Base-by-base conservation (phyloP, 2,329 filamentous ascomycete genomes). In the Aspergillus sp. region DNA sequence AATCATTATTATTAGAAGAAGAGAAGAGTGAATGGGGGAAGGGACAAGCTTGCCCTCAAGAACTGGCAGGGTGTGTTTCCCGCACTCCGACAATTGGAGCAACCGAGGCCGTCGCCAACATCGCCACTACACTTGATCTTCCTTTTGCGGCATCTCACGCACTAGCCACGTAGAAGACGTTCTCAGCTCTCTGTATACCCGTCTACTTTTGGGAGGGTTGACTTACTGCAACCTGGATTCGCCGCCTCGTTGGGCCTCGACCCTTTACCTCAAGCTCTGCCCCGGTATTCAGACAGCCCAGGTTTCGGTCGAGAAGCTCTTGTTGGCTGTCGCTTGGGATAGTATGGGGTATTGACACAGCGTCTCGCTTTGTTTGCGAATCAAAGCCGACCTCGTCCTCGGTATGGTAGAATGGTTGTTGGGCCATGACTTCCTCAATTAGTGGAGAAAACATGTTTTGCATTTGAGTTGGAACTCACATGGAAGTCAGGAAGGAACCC, bases 71-170 rank as follows among this genome's bases (percentile, higher is more conserved):
- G 71, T 3, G 68, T 74, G 55, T 79, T 81, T 13, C 90, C 90
- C 56, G 93, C 89, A 64, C 83, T 87, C 71, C 87, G 90, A 81
- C 94, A 98, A 76, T 93, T 96, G 11, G 85, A 82, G 77, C 94
- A 98, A n/a, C 89, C 88, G 45, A 82, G 79, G n/a, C 90, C 90
- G 71, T 89, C 87, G 34, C 90, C 91, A 38, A 85, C 83, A 73
- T 97, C 92, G 48, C 94, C 94, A 71, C 91, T 96, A 80, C 94
- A 98, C 69, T 92, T 90, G 70, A 98, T 98, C 82, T 98, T 98
- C 62, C 94, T 87, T 80, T 94, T 93, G 63, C 94, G 88, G 78
- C 94, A 98, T 68, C 94, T 88, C 41, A 88, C 87, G 76, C 94
- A 98, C 94, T 97, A 66, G 22, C 11, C 28, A 22, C 58, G 49